phyloP scores from a whole-genome alignment of 768 basidiomycete genomes.

The Holtermanniella nyarrowii region DNA sequence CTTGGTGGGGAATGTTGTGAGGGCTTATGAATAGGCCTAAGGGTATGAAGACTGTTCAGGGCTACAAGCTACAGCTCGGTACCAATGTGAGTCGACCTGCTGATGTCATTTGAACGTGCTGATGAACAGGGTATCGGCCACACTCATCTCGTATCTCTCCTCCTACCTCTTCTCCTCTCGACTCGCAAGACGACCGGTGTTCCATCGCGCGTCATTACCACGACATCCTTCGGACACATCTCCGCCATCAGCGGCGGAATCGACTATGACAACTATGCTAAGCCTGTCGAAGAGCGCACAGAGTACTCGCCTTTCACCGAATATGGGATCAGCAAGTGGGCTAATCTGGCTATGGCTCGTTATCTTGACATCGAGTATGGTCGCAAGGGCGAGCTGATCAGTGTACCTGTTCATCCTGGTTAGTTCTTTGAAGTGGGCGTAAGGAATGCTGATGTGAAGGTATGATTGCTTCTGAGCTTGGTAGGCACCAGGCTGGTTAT shows the following conservation, averaged over 20 bases:
- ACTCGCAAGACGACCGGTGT: constrained; percentile 1
- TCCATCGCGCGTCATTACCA: constrained; percentile 19
- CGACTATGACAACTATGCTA: constrained; percentile 9
- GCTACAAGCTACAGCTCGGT: constrained; percentile 33
- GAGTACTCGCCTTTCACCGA: constrained; percentile 23
- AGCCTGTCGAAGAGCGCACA: constrained; percentile 4
- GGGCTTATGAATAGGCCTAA: constrained; percentile 9
- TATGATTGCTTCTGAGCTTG: constrained; percentile 24
- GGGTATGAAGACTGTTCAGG: constrained; percentile 26
- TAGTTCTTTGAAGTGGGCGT: not conserved
- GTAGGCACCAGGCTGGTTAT: constrained; percentile 3
- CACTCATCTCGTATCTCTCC: constrained; percentile 16
- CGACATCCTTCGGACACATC: constrained; percentile 26
- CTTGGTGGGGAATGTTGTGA: not conserved
- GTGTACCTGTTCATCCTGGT: constrained; percentile 31
- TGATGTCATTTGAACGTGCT: not conserved
- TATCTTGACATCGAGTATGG: constrained; percentile 24
- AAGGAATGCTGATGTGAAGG: constrained; percentile 8
- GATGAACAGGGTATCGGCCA: constrained; percentile 20
- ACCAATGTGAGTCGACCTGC: constrained; percentile 21
- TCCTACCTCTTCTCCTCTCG: constrained; percentile 18
- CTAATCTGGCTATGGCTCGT: constrained; percentile 24
- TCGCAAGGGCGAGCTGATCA: constrained; percentile 19
- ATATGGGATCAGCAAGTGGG: constrained; percentile 35
- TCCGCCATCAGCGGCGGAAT: constrained; percentile 21